Percentiles rank a stretch among this genome's conserved stretches.
These are phyloP conservation scores for Stachybotrys chartarum DNA, from an alignment of 2,329 filamentous ascomycete genomes.

Conservation along the genomic window DNA sequence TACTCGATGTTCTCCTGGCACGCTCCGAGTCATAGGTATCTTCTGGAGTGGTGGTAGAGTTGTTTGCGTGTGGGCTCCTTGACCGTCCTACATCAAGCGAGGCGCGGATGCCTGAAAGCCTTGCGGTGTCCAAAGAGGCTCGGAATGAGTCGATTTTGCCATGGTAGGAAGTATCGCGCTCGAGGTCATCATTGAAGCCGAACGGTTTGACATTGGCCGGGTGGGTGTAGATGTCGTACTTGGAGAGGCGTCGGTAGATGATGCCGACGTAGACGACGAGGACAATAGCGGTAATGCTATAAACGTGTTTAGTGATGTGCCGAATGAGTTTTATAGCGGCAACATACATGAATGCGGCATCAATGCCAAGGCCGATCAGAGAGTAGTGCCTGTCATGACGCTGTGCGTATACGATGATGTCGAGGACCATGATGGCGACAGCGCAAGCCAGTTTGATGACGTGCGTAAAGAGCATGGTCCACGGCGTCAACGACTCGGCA, in stretches of 20 bases:
- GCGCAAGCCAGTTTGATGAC: constrained; percentile 42
- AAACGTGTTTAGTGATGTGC: constrained; percentile 2
- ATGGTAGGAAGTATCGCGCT: constrained; percentile 18
- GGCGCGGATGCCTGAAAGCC: not conserved
- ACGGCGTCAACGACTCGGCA: constrained; percentile 45
- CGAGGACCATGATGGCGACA: constrained; percentile 39
- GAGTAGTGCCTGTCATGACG: constrained; percentile 40
- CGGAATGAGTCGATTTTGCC: constrained; percentile 7
- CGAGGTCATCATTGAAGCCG: constrained; percentile 31
- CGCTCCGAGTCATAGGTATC: constrained; percentile 13
- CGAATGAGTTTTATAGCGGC: not conserved
- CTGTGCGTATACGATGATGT: constrained; percentile 42
- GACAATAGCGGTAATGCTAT: constrained; percentile 28
- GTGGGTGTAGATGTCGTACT: constrained; percentile 43
- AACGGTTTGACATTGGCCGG: constrained; percentile 42
- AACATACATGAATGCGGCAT: constrained; percentile 40
- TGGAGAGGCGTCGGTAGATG: constrained; percentile 38
- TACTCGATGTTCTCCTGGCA: constrained; percentile 15
- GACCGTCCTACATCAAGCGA: constrained; percentile 9
- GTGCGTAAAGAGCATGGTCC: constrained; percentile 45
- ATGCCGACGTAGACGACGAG: constrained; percentile 38
- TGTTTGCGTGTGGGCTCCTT: constrained; percentile 19
- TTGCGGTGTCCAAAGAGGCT: constrained; percentile 17
- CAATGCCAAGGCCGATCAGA: constrained; percentile 39
- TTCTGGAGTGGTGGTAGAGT: constrained; percentile 13